Evolutionary conservation across 305 asterid species (phyloP), one percentile per base, ranked within the genome.

Genomic region (Ilex paraguariensis): DNA sequence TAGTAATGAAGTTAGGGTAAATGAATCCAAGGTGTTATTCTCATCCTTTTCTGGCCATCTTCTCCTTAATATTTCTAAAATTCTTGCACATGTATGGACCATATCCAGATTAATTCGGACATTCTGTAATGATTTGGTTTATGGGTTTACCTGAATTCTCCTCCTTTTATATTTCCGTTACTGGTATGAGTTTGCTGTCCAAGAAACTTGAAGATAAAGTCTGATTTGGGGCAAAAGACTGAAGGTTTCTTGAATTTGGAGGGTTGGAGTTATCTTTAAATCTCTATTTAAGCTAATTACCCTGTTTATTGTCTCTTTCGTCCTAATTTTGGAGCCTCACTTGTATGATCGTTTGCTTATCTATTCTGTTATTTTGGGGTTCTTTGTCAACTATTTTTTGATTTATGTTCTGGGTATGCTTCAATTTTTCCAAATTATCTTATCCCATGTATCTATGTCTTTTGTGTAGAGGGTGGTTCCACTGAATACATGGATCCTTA

Each of bases 401-500:
- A 64, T 71, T 76, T 66, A 84, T 72, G 61, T 69, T 79, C 50
- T 67, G 69, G 75, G 33, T 62, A 54, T 54, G 13, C 64, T 13
- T 53, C 61, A 56, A 30, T 42, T 49, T 21, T 1, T 46, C 52
- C 15, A 10, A 40, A 14, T n/a, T 36, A 0, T 52, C 56, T 52
- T 5, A 56, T 7, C n/a, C 10, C 56, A 28, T 45, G 67, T 53
- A 12, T 36, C 51, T 62, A 32, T 70, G 6, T 36, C 48, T 57
- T 33, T 36, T 68, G 10, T 64, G 70, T 85, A 91, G 98, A 78
- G 88, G 56, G 77, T 87, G 62, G 96, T 88, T 72, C 98, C 95
- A 6, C 92, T 91, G 28, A 83, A 87, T 49, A 91, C 98, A 57
- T 88, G 96, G 95, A 87, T 91, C 68, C 79, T 88, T 52, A 91